These are phyloP conservation scores for Ceratocystis lukuohia DNA, from an alignment of 2,329 filamentous ascomycete species.

Conservation along the genomic window DNA sequence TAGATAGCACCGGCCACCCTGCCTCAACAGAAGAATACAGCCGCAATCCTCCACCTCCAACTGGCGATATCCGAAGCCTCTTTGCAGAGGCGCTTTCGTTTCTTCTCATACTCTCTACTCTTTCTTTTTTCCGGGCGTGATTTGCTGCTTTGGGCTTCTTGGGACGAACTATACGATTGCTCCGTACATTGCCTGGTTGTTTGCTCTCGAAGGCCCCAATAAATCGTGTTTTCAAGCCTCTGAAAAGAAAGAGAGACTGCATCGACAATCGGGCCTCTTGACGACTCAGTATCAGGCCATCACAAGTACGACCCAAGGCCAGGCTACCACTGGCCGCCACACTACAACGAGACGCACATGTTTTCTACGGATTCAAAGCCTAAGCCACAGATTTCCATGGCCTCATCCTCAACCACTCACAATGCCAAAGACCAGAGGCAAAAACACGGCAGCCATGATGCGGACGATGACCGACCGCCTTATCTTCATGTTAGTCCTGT, in stretches of 20 bases:
- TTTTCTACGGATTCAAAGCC: background rate
- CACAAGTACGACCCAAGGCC: background rate
- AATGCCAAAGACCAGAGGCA: constrained; percentile 14
- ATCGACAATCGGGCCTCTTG: too few species aligned
- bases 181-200: too few species aligned
- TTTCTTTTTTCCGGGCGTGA: background rate
- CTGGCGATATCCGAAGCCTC: background rate
- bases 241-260: too few species aligned
- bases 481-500: constrained; percentile 31
- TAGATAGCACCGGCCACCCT: background rate
- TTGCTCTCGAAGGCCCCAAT: too few species aligned
- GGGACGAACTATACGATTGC: too few species aligned
- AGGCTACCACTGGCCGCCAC: background rate
- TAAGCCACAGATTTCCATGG: constrained; percentile 9
- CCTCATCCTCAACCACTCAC: constrained; percentile 4
- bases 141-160: background rate
- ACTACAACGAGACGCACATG: background rate
- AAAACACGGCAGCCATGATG: constrained; percentile 24
- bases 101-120: background rate
- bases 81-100: background rate
- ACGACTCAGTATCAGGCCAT: too few species aligned
- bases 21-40: background rate
- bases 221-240: too few species aligned
- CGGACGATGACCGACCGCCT: constrained; percentile 33
- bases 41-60: background rate